A percentile compares a stretch with the other conserved stretches of the same genome.
Conservation (phyloP, 179 eudicot species). For the Silene vulgaris region DNA sequence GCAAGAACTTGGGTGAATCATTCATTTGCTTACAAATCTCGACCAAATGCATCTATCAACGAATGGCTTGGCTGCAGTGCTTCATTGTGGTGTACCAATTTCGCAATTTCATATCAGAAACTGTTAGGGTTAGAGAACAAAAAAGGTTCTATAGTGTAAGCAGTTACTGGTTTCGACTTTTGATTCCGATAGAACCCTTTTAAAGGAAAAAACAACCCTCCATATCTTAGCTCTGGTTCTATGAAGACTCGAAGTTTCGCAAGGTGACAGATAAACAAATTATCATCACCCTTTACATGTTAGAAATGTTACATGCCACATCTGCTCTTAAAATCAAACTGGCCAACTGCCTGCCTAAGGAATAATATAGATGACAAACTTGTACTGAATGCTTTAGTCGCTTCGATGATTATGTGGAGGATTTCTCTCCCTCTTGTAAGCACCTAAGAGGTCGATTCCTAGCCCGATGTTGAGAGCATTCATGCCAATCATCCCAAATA, state of each 20-base stretch:
- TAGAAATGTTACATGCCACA: conserved; percentile 11
- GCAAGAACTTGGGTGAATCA: background rate
- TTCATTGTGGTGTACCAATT: too few species aligned
- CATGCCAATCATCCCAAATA: conserved; percentile 78
- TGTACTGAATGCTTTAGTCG: conserved; percentile 20
- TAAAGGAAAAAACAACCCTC: too few species aligned
- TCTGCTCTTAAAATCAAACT: background rate
- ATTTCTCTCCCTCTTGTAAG: conserved; percentile 49
- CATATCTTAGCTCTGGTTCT: too few species aligned
- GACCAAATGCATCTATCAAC: background rate
- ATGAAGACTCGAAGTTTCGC: too few species aligned
- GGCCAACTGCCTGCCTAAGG: background rate
- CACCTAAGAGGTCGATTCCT: conserved; percentile 64
- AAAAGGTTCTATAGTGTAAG: too few species aligned
- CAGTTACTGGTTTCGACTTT: too few species aligned
- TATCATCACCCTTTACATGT: too few species aligned
- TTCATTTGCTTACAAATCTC: background rate
- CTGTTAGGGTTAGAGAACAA: too few species aligned
- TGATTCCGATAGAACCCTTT: too few species aligned
- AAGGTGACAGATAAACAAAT: too few species aligned
- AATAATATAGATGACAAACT: background rate
- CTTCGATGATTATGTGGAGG: conserved; percentile 24
- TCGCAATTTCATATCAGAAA: too few species aligned
- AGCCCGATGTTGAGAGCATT: conserved; percentile 68
- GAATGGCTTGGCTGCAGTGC: too few species aligned